Conservation (phyloP, 2,329 filamentous ascomycete genomes). For the Ceratocystis ficicola region DNA sequence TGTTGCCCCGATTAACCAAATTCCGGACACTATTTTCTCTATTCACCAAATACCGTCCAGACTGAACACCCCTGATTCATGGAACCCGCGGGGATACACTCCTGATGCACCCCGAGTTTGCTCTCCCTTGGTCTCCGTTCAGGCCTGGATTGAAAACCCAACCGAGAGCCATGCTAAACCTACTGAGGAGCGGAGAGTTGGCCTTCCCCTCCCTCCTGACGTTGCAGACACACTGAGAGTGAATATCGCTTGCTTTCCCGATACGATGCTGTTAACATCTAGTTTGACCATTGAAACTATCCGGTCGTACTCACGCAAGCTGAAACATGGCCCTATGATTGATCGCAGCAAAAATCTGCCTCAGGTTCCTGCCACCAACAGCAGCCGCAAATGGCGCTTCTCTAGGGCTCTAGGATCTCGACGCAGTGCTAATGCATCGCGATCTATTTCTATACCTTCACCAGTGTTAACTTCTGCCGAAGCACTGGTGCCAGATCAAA, state of each 20-base stretch:
- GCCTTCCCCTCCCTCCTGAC: conserved; percentile 40
- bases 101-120: not conserved
- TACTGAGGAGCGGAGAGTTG: conserved; percentile 22
- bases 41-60: conserved; percentile 3
- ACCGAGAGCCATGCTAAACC: not conserved
- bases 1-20: not conserved
- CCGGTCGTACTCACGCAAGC: conserved; percentile 42
- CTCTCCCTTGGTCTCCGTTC: conserved; percentile 30
- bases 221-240: conserved; percentile 43
- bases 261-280: conserved; percentile 45
- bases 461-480: not conserved
- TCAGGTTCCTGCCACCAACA: not conserved
- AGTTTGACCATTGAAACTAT: conserved; percentile 48
- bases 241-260: conserved; percentile 45
- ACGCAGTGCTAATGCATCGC: not conserved
- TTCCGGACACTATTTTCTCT: not conserved
- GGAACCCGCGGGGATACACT: conserved; percentile 9
- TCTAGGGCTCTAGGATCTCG: conserved; percentile 16
- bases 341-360: not conserved
- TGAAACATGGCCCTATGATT: conserved; percentile 31
- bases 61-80: conserved; percentile 15
- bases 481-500: not conserved
- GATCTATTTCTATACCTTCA: not conserved
- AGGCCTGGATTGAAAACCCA: conserved; percentile 28
- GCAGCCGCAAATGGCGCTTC: conserved; percentile 20